Evolutionary conservation across 2,329 filamentous ascomycete species (phyloP).

Genomic region (Paecilomyces dactylethromorphus): DNA sequence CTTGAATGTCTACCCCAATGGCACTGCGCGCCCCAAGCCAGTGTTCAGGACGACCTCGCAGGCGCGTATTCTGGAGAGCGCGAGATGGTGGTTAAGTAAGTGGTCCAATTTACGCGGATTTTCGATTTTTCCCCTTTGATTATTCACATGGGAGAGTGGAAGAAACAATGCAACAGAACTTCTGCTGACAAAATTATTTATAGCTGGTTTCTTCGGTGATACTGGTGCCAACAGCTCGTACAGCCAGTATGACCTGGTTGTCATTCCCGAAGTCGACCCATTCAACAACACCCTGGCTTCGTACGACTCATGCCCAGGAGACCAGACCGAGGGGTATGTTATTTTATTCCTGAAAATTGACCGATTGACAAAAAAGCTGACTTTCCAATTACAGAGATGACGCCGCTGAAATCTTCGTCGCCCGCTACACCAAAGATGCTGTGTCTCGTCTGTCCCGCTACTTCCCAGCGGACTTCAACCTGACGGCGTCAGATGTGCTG

Average conservation of each 20-base stretch:
- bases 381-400: constrained; percentile 12
- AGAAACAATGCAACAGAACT: background rate
- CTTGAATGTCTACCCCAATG: constrained; percentile 35
- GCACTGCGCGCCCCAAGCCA: constrained; percentile 43
- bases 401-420: constrained; percentile 34
- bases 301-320: constrained; percentile 45
- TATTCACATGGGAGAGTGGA: background rate
- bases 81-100: constrained; percentile 39
- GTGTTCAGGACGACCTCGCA: constrained; percentile 50
- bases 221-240: constrained; percentile 20
- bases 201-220: constrained; percentile 25
- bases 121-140: constrained; percentile 24
- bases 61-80: constrained; percentile 48
- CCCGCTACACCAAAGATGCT: constrained; percentile 40
- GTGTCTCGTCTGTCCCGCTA: constrained; percentile 42
- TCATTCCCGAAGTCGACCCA: constrained; percentile 45
- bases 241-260: constrained; percentile 35
- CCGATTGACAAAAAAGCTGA: constrained; percentile 19
- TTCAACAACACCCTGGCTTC: constrained; percentile 50
- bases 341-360: background rate
- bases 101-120: constrained; percentile 28
- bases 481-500: constrained; percentile 47
- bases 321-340: constrained; percentile 24
- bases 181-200: constrained; percentile 19
- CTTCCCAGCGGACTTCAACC: constrained; percentile 42